These are phyloP conservation scores for Fusarium sp. DNA, from an alignment of 2,329 filamentous ascomycete species.

Conservation along the genomic window DNA sequence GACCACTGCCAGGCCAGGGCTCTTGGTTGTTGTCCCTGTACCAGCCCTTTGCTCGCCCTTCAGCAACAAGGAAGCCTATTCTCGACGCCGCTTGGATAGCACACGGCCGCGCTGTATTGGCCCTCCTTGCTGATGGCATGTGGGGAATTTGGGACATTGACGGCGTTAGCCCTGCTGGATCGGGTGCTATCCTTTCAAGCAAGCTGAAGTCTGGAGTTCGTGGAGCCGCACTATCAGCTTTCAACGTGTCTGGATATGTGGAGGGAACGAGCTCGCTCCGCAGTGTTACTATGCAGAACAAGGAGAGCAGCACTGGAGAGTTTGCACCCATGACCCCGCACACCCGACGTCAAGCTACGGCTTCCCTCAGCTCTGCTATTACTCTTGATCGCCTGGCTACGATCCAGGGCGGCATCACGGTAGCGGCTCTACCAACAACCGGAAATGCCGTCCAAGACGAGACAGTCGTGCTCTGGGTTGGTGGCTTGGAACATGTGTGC, in stretches of 20 bases:
- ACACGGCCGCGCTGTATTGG: constrained; percentile 69
- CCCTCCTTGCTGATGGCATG: constrained; percentile 71
- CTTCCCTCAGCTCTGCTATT: constrained; percentile 55
- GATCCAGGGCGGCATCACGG: constrained; percentile 64
- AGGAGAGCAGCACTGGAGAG: constrained; percentile 57
- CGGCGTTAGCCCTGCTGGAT: constrained; percentile 61
- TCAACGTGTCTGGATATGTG: constrained; percentile 68
- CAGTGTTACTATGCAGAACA: constrained; percentile 49
- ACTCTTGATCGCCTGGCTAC: constrained; percentile 64
- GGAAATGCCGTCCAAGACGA: constrained; percentile 63
- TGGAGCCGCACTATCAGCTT: constrained; percentile 69
- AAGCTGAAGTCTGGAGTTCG: constrained; percentile 64
- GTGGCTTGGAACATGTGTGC: constrained; percentile 66
- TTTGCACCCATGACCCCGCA: constrained; percentile 75
- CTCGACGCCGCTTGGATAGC: constrained; percentile 72
- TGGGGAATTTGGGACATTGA: constrained; percentile 78
- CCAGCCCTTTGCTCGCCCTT: constrained; percentile 64
- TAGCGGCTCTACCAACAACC: constrained; percentile 57
- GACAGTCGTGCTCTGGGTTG: constrained; percentile 67
- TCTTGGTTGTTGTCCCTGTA: constrained; percentile 75
- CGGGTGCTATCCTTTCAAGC: constrained; percentile 58
- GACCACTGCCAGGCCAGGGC: constrained; percentile 67
- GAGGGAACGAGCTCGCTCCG: constrained; percentile 70
- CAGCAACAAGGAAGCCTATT: constrained; percentile 67
- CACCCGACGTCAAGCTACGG: constrained; percentile 65